phyloP scores from a whole-genome alignment of 2,329 filamentous ascomycete genomes.

The Atkinsonella hypoxylon region DNA sequence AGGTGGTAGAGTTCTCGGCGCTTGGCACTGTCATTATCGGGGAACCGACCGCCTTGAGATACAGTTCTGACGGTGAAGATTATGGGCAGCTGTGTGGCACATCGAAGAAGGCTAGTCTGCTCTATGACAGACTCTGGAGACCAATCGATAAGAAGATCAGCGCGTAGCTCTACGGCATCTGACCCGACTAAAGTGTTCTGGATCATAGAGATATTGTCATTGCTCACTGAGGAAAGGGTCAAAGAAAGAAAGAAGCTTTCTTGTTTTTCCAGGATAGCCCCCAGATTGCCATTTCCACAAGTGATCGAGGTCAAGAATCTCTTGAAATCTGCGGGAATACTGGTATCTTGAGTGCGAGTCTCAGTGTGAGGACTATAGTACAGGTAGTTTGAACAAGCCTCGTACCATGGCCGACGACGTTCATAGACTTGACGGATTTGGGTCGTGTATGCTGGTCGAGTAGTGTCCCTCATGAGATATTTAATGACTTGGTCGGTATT shows the following conservation, averaged over 20 bases:
- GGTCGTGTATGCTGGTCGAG: conserved; percentile 81
- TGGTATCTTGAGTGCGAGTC: conserved; percentile 11
- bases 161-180: conserved; percentile 88
- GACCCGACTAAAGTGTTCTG: conserved; percentile 68
- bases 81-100: conserved; percentile 60
- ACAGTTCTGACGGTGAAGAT: conserved; percentile 86
- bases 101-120: conserved; percentile 70
- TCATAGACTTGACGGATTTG: conserved; percentile 88
- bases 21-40: conserved; percentile 60
- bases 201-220: conserved; percentile 50
- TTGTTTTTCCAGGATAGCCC: conserved; percentile 36
- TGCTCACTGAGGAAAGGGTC: conserved; percentile 61
- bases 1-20: conserved; percentile 64
- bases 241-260: conserved; percentile 89
- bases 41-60: conserved; percentile 79
- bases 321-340: conserved; percentile 23
- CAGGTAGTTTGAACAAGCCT: conserved; percentile 86
- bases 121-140: conserved; percentile 65
- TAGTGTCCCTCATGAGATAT: conserved; percentile 81
- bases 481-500: conserved; percentile 80
- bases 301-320: conserved; percentile 28
- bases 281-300: conserved; percentile 34
- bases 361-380: conserved; percentile 67
- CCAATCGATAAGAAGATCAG: conserved; percentile 74
- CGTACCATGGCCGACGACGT: conserved; percentile 78